Conservation (phyloP, 768 basidiomycete species). For the Mycena galopus region DNA sequence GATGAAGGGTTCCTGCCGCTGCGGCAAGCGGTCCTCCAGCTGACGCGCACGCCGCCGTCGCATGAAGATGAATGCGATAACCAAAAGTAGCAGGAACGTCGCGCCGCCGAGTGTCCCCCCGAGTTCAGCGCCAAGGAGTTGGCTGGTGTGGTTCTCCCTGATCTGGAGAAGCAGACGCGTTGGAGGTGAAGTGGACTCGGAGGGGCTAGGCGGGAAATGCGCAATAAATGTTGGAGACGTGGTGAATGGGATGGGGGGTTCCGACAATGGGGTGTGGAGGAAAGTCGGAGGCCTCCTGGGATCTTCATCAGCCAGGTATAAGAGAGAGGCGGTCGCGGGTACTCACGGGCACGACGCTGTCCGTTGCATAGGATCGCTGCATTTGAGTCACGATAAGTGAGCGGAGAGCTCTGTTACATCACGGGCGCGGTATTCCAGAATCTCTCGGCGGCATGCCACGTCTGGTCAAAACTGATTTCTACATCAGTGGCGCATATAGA, state of each 20-base stretch:
- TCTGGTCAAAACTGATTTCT: background rate
- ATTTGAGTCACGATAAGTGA: constrained; percentile 22
- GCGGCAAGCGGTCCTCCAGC: background rate
- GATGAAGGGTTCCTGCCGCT: constrained; percentile 28
- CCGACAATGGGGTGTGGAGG: background rate
- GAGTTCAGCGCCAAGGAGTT: constrained; percentile 25
- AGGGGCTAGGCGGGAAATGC: background rate
- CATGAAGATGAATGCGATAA: background rate
- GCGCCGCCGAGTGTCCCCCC: constrained; percentile 29
- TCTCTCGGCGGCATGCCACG: constrained; percentile 6
- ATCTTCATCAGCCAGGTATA: constrained; percentile 9
- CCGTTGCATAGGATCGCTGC: constrained; percentile 6
- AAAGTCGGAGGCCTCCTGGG: background rate
- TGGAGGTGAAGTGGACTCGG: background rate
- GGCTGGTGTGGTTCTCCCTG: background rate
- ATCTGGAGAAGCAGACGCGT: background rate
- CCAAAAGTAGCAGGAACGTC: constrained; percentile 3
- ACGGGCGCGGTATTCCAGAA: constrained; percentile 20
- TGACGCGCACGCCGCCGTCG: constrained; percentile 13
- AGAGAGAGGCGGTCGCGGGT: background rate
- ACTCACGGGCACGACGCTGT: constrained; percentile 17
- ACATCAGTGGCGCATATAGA: constrained; percentile 12
- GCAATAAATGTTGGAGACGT: constrained; percentile 19
- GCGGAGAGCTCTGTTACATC: constrained; percentile 23
- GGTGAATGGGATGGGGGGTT: background rate